These are phyloP conservation scores for Solanum pinnatisectum DNA, from an alignment of 257 asterid genomes.

Conservation along the genomic window DNA sequence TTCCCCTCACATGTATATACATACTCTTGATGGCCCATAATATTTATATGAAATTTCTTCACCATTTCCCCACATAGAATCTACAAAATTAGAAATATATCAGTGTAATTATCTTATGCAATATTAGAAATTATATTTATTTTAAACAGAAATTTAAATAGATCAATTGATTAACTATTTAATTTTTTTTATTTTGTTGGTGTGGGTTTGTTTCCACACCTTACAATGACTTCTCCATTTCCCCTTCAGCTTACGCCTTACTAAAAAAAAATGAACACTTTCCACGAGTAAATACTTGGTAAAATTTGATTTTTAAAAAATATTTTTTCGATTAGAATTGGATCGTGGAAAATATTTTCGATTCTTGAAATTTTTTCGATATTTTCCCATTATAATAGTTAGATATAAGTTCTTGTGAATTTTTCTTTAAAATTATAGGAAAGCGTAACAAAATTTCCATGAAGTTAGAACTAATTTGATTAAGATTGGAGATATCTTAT, in stretches of 20 bases:
- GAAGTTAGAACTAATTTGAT: not conserved
- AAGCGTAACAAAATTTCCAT: not conserved
- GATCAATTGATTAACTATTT: not conserved
- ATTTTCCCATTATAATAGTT: not conserved
- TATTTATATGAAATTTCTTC: not conserved
- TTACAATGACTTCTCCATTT: too few species aligned
- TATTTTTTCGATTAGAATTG: not conserved
- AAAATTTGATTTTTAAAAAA: not conserved
- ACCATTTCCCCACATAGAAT: not conserved
- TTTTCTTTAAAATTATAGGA: not conserved
- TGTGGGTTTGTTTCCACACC: not conserved
- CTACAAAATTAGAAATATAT: not conserved
- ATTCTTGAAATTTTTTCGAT: too few species aligned
- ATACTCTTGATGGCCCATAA: not conserved
- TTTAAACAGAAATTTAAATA: accelerated
- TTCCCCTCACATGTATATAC: not conserved
- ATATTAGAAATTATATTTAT: not conserved
- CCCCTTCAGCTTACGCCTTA: too few species aligned
- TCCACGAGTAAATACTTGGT: not conserved
- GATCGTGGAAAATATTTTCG: not conserved
- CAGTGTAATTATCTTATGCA: not conserved
- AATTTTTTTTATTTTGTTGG: not conserved
- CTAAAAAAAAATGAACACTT: not conserved
- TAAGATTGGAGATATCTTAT: not conserved
- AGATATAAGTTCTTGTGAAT: not conserved